Base-by-base conservation (phyloP, 2,329 filamentous ascomycete species). In the Biscogniauxia marginata region DNA sequence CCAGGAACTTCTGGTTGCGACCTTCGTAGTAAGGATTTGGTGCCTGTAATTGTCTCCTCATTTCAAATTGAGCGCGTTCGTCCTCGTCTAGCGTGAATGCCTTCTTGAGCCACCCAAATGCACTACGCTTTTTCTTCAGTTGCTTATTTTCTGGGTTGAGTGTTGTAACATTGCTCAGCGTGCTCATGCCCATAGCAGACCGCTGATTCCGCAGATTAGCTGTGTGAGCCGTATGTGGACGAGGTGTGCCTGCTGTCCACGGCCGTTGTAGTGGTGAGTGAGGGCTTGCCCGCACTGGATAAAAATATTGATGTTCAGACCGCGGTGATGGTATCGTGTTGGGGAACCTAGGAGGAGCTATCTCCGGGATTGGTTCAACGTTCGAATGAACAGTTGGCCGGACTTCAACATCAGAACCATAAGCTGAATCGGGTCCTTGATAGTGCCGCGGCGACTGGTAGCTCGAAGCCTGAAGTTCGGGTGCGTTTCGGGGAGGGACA, bases 91-190 rank as follows among this genome's bases (percentile, higher is more conserved):
- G 71, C 30, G 81, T 82, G 52, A 88, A 88, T 0, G 84, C 84
- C 73, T 88, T 87, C 71, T 87, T 87, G 54, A 88, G 70, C 85
- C 85, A 88, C 2, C 84, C 85, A 65, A 88, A 86, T 1, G 84
- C 83, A 63, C 85, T 87, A 60, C 83, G 80, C 75, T 87, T 87
- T 75, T 87, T 88, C 70, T 87, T 87, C 4, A 86, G 67, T 39
- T 78, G 73, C 54, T 75, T 76, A 21, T 72, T 70, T 1, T 70
- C 67, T 20, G 67, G 45, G 63, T 76, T 79, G 49, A 79, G 73
- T 1, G 77, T 77, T 4, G 79, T 80, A 5, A 81, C 78, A 22
- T 77, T 83, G 65, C 81, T 86, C 59, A 85, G 72, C 65, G 79
- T 83, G 65, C 82, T 85, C 77, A 82, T 81, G 13, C 80, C 81